A percentile compares a stretch with the other conserved stretches of the same genome.
Evolutionary conservation across 2,329 filamentous ascomycete genomes (phyloP).

Genomic region (Daldinia sp.): DNA sequence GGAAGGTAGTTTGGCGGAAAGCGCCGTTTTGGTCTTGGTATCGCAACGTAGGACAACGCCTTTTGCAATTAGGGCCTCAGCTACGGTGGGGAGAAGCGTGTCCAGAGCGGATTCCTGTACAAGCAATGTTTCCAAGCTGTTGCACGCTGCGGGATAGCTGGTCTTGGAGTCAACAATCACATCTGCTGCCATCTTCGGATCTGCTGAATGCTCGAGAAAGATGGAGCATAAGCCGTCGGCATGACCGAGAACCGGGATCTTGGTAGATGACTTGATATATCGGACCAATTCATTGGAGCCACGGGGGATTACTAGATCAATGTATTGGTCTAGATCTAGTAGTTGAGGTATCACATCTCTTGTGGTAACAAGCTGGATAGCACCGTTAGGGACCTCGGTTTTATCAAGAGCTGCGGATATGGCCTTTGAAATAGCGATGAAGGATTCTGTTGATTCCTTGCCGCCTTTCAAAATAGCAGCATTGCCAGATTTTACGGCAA

Average conservation of each 20-base stretch:
- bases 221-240: conserved; percentile 92
- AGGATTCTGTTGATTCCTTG: conserved; percentile 96
- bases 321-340: conserved; percentile 85
- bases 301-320: conserved; percentile 94
- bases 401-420: conserved; percentile 81
- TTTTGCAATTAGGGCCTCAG: conserved; percentile 77
- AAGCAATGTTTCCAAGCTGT: conserved; percentile 90
- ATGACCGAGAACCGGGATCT: conserved; percentile 95
- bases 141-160: conserved; percentile 95
- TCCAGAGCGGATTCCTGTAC: conserved; percentile 79
- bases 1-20: conserved; percentile 62
- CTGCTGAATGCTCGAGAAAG: conserved; percentile 85
- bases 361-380: conserved; percentile 93
- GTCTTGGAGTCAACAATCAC: conserved; percentile 93
- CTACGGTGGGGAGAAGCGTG: conserved; percentile 77
- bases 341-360: conserved; percentile 90
- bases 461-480: conserved; percentile 97
- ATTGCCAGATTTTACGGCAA: conserved; percentile 97
- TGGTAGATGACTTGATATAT: conserved; percentile 89
- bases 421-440: conserved; percentile 86
- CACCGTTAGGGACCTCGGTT: conserved; percentile 83
- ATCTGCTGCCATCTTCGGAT: conserved; percentile 75
- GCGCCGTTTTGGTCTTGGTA: conserved; percentile 70
- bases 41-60: conserved; percentile 90
- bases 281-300: conserved; percentile 91